Percentiles rank a stretch among this genome's conserved stretches.
These are phyloP conservation scores for Aquanectria penicillioides DNA, from an alignment of 2,329 filamentous ascomycete species.

Conservation along the genomic window DNA sequence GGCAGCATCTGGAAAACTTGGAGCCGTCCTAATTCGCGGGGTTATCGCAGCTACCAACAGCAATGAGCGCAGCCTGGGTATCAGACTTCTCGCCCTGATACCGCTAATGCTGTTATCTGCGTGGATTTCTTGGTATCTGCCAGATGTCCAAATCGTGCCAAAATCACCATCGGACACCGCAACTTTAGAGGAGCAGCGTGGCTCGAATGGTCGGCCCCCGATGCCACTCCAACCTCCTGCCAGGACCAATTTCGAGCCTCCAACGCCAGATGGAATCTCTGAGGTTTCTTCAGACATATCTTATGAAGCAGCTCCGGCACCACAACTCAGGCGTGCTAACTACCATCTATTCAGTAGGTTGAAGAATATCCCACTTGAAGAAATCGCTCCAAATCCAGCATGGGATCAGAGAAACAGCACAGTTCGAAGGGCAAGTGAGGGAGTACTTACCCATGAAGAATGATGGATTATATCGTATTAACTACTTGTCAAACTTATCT, in stretches of 20 bases:
- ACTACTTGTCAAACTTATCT: no score
- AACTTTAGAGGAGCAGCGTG: no score
- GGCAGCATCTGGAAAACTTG: constrained; percentile 44
- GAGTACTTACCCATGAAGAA: neutral
- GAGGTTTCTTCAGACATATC: neutral
- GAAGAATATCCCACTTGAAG: neutral
- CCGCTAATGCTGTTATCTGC: neutral
- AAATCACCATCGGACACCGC: neutral
- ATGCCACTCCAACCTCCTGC: neutral
- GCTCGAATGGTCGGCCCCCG: neutral
- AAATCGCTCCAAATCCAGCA: neutral
- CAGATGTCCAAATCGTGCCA: neutral
- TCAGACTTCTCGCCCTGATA: neutral
- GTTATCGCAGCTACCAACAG: neutral
- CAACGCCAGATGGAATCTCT: neutral
- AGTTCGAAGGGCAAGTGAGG: neutral
- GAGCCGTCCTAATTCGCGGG: constrained; percentile 39
- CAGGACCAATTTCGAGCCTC: neutral
- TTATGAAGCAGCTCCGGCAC: neutral
- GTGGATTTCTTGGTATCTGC: neutral
- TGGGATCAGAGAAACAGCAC: neutral
- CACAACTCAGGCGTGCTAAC: neutral
- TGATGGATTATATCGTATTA: no score
- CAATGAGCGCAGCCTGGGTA: neutral
- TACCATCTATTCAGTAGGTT: neutral